Percentiles rank a stretch among this genome's conserved stretches.
Conservation (phyloP, 148 eudicot genomes). For the Spergularia marina region DNA sequence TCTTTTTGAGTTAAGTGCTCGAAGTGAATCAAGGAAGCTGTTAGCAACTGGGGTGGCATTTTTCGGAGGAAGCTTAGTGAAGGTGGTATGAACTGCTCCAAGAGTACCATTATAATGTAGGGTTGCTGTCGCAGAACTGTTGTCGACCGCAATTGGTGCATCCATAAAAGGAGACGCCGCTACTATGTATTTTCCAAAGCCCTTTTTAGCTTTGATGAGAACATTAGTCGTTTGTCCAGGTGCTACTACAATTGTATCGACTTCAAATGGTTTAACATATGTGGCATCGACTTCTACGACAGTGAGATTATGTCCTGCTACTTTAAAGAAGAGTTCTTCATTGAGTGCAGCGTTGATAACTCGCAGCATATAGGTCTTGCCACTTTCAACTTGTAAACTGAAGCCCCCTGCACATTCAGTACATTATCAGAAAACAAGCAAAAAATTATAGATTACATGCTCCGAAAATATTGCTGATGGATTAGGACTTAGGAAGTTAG, state of each 20-base stretch:
- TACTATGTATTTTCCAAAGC: constrained; percentile 42
- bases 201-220: constrained; percentile 36
- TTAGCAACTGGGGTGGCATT: constrained; percentile 41
- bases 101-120: constrained; percentile 32
- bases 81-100: constrained; percentile 23
- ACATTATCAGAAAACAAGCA: too few species aligned
- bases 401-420: constrained; percentile 4
- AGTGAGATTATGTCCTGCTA: constrained; percentile 17
- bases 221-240: constrained; percentile 33
- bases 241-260: constrained; percentile 2
- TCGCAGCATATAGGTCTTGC: constrained; percentile 22
- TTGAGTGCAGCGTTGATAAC: constrained; percentile 17
- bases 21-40: constrained; percentile 39
- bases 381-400: constrained; percentile 12
- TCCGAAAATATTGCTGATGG: too few species aligned
- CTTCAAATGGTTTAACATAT: constrained; percentile 19
- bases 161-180: constrained; percentile 57
- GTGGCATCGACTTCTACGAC: constrained; percentile 22
- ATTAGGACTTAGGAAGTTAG: too few species aligned
- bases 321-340: constrained; percentile 21
- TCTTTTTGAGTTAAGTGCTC: constrained; percentile 44
- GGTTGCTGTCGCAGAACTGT: constrained; percentile 45
- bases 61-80: constrained; percentile 42
- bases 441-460: too few species aligned
- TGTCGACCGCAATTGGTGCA: constrained; percentile 55